phyloP scores from a whole-genome alignment of 176 grass and related monocot species.

The Zea luxurians region DNA sequence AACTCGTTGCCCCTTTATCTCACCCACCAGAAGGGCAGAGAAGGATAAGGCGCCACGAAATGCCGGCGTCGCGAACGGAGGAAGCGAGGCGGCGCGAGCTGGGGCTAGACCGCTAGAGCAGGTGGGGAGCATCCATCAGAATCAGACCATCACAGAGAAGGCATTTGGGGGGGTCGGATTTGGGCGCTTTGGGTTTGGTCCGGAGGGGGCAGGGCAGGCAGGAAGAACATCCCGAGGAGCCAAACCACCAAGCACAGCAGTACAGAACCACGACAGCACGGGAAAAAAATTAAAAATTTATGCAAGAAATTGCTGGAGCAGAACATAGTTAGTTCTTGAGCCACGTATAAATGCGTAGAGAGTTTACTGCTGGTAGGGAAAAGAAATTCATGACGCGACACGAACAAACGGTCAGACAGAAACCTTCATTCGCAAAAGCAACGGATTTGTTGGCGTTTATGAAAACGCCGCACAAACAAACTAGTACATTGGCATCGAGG shows the following conservation, averaged over 20 bases:
- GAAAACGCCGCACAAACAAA: background rate
- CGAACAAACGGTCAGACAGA: too few relatives aligned
- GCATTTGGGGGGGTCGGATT: conserved; percentile 33
- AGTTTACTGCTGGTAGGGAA: background rate
- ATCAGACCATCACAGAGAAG: conserved; percentile 33
- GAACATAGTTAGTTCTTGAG: conserved; percentile 14
- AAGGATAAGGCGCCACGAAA: conserved; percentile 27
- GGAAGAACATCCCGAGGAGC: conserved; percentile 50
- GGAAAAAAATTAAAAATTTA: conserved; percentile 15
- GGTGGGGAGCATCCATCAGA: conserved; percentile 23
- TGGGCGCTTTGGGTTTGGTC: conserved; percentile 43
- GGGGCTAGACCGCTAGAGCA: conserved; percentile 5
- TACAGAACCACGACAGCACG: background rate
- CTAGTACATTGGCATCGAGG: background rate
- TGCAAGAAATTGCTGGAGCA: background rate
- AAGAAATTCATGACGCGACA: too few relatives aligned
- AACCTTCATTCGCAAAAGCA: background rate
- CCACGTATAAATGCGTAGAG: background rate
- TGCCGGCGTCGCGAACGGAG: background rate
- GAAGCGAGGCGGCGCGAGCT: background rate
- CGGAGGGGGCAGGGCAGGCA: conserved; percentile 12
- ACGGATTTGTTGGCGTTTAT: background rate
- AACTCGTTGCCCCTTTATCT: background rate
- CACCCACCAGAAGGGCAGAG: background rate
- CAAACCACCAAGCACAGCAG: conserved; percentile 33